Conservation (phyloP, 2,329 filamentous ascomycete genomes). For the Helminthosporium solani region DNA sequence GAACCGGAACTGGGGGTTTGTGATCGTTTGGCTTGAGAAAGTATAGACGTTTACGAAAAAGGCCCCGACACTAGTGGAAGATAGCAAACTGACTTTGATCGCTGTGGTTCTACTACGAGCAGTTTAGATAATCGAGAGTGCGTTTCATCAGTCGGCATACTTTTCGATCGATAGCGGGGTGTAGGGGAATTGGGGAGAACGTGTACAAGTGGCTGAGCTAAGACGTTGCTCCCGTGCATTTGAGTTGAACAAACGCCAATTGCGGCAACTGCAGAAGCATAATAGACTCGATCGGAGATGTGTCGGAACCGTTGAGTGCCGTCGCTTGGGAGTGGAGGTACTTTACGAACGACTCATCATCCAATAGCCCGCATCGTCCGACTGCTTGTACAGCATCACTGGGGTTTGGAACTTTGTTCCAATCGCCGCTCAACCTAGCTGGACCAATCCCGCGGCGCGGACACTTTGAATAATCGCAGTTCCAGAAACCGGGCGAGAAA, state of each 20-base stretch:
- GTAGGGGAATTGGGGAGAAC: not conserved
- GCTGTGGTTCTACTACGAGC: not conserved
- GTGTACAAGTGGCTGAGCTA: not conserved
- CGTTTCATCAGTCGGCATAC: constrained; percentile 1
- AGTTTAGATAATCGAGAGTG: not conserved
- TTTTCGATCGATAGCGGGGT: constrained; percentile 1
- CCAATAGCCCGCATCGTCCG: too few relatives aligned
- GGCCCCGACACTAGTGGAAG: not conserved
- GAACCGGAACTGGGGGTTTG: too few relatives aligned
- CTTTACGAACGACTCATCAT: not conserved
- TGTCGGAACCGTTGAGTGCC: not conserved
- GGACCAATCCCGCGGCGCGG: constrained; percentile 2
- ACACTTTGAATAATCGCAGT: constrained; percentile 1
- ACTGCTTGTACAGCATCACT: too few relatives aligned
- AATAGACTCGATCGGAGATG: not conserved
- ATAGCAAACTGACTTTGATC: not conserved
- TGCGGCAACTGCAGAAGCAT: not conserved
- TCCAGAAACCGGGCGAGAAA: constrained; percentile 19
- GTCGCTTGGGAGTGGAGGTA: not conserved
- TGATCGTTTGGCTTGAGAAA: not conserved
- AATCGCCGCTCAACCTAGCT: not conserved
- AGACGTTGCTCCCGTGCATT: not conserved
- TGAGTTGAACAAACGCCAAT: not conserved
- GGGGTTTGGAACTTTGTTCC: too few relatives aligned
- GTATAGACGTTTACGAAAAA: not conserved